Percentiles rank a stretch among this genome's conserved stretches.
These are phyloP conservation scores for Epichloe gansuensis DNA, from an alignment of 2,329 filamentous ascomycete genomes.

Conservation along the genomic window DNA sequence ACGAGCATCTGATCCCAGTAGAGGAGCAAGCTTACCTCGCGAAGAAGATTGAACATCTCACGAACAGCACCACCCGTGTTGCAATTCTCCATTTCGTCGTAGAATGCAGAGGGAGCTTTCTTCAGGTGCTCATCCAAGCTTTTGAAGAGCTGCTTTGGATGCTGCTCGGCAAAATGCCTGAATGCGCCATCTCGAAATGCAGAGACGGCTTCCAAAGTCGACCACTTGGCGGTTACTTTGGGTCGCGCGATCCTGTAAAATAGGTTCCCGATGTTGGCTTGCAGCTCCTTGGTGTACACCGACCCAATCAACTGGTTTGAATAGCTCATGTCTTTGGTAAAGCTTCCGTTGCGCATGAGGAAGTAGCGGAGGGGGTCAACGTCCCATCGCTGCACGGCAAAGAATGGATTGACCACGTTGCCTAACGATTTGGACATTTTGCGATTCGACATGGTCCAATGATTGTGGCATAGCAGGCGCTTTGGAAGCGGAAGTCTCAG, in stretches of 20 bases:
- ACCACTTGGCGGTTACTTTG: slow-evolving; percentile 45
- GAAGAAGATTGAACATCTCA: slow-evolving; percentile 48
- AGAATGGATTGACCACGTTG: slow-evolving; percentile 90
- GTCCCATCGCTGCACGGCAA: slow-evolving; percentile 79
- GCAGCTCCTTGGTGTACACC: slow-evolving; percentile 68
- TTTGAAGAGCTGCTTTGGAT: slow-evolving; percentile 8
- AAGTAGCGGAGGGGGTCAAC: slow-evolving; percentile 84
- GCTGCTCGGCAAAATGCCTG: not conserved
- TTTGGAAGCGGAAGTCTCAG: slow-evolving; percentile 66
- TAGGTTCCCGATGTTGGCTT: slow-evolving; percentile 70
- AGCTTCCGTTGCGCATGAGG: slow-evolving; percentile 65
- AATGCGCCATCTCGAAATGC: slow-evolving; percentile 16
- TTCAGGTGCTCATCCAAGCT: slow-evolving; percentile 17
- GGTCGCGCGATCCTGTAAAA: slow-evolving; percentile 55
- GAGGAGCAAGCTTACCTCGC: slow-evolving; percentile 32
- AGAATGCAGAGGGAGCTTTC: slow-evolving; percentile 18
- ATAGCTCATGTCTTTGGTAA: slow-evolving; percentile 71
- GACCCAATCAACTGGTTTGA: slow-evolving; percentile 63
- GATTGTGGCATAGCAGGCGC: slow-evolving; percentile 74
- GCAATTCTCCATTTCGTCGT: slow-evolving; percentile 46
- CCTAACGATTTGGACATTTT: slow-evolving; percentile 97
- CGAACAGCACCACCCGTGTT: slow-evolving; percentile 54
- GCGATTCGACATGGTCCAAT: slow-evolving; percentile 82
- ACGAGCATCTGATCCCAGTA: no score
- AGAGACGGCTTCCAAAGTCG: slow-evolving; percentile 44